These are phyloP conservation scores for Boletellus ananas DNA, from an alignment of 768 basidiomycete genomes.

Conservation along the genomic window DNA sequence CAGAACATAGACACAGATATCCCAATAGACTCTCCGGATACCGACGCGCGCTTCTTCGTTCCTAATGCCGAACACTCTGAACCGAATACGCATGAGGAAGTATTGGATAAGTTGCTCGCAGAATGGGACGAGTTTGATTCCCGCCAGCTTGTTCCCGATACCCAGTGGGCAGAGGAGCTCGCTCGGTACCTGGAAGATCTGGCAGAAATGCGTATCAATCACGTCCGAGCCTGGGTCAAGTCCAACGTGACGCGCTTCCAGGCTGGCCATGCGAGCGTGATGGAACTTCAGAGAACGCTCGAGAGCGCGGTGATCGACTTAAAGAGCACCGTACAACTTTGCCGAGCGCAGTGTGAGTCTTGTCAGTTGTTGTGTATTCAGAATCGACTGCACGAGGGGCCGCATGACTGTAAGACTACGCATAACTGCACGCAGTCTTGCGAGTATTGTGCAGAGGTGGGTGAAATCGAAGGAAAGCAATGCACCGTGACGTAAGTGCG, in stretches of 20 bases:
- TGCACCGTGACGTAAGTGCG: conserved; percentile 47
- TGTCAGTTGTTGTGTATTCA: conserved; percentile 52
- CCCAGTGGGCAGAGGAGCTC: conserved; percentile 41
- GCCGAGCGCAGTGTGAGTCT: conserved; percentile 42
- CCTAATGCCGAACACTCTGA: conserved; percentile 11
- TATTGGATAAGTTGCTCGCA: conserved; percentile 14
- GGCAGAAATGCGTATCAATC: conserved; percentile 42
- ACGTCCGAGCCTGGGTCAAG: conserved; percentile 49
- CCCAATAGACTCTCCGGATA: conserved; percentile 36
- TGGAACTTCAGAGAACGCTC: conserved; percentile 40
- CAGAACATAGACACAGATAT: conserved; percentile 56
- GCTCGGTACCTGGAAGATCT: conserved; percentile 38
- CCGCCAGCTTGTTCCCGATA: conserved; percentile 37
- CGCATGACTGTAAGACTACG: conserved; percentile 48
- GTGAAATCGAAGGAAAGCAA: conserved; percentile 29
- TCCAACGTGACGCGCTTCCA: conserved; percentile 49
- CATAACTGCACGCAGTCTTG: conserved; percentile 46
- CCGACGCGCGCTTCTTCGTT: conserved; percentile 35
- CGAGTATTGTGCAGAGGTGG: conserved; percentile 37
- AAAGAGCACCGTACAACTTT: conserved; percentile 47
- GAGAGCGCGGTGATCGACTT: conserved; percentile 44
- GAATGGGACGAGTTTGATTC: conserved; percentile 30
- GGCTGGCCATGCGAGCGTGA: conserved; percentile 41
- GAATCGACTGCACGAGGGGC: conserved; percentile 41
- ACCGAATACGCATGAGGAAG: conserved; percentile 6